A percentile compares a stretch with the other conserved stretches of the same genome.
phyloP scores from a whole-genome alignment of 768 basidiomycete species.

The Lactifluus piperatus region DNA sequence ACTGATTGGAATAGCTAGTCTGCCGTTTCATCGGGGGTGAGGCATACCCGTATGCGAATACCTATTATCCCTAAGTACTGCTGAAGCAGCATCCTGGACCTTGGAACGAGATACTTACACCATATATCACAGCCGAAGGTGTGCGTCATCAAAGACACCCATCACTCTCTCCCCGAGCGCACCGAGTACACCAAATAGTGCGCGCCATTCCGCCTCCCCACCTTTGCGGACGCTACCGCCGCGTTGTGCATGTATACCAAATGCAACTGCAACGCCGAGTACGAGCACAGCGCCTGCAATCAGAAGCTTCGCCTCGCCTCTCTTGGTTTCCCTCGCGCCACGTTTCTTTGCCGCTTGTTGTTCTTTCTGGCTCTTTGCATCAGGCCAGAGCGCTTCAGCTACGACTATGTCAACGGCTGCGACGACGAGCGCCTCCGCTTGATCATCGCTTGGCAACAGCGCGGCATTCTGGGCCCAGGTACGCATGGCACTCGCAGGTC shows the following conservation, averaged over 20 bases:
- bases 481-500: slow-evolving; percentile 65
- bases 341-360: slow-evolving; percentile 19
- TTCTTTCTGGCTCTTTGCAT: slow-evolving; percentile 23
- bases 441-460: slow-evolving; percentile 41
- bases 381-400: slow-evolving; percentile 31
- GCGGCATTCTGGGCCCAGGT: slow-evolving; percentile 55
- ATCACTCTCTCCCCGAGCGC: slow-evolving; percentile 13
- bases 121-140: background rate
- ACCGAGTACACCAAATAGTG: slow-evolving; percentile 1
- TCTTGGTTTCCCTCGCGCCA: background rate
- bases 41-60: background rate
- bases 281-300: slow-evolving; percentile 61
- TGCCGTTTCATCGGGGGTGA: background rate
- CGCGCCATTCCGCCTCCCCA: background rate
- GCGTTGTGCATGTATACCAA: slow-evolving; percentile 21
- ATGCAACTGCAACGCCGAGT: slow-evolving; percentile 63
- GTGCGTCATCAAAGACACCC: background rate
- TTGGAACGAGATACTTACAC: background rate
- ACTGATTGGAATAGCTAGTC: background rate
- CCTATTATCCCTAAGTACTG: background rate
- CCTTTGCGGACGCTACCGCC: slow-evolving; percentile 2
- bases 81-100: background rate
- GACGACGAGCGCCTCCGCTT: slow-evolving; percentile 52
- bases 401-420: slow-evolving; percentile 50
- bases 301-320: slow-evolving; percentile 29